Evolutionary conservation across 345 rosid species (phyloP).

Genomic region (Lagerstroemia speciosa): DNA sequence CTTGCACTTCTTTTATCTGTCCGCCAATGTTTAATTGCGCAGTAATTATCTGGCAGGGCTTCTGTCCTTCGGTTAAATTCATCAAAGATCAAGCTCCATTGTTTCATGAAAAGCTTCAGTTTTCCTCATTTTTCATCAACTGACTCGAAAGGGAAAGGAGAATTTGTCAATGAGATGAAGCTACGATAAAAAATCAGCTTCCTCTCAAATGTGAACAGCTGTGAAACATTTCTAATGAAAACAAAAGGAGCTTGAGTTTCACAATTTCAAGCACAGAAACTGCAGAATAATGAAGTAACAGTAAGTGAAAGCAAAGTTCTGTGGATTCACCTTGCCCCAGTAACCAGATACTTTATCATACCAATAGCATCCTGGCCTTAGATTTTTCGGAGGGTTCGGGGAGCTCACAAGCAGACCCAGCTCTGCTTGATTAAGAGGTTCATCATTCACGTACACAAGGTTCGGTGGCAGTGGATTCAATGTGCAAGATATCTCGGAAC

Average conservation of each 20-base stretch:
- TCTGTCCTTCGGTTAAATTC: constrained; percentile 47
- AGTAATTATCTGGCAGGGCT: constrained; percentile 72
- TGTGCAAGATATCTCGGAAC: constrained; percentile 42
- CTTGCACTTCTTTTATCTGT: constrained; percentile 36
- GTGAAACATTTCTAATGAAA: too few species aligned
- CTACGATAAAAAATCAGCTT: too few species aligned
- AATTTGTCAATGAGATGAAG: not conserved
- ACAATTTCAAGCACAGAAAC: not conserved
- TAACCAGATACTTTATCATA: constrained; percentile 73
- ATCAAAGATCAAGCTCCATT: constrained; percentile 7
- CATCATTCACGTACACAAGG: constrained; percentile 46
- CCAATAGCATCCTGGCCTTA: constrained; percentile 78
- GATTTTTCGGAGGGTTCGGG: constrained; percentile 55
- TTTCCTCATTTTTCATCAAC: not conserved
- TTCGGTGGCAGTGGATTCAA: constrained; percentile 68
- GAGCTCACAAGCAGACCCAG: constrained; percentile 47
- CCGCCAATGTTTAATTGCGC: constrained; percentile 47
- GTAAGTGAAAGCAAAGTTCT: not conserved
- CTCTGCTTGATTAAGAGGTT: constrained; percentile 39
- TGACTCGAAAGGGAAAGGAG: not conserved
- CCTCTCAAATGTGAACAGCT: too few species aligned
- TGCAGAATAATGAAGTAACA: too few species aligned
- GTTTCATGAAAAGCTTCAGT: not conserved
- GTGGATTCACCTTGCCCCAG: constrained; percentile 81
- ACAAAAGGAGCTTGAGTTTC: too few species aligned